Evolutionary conservation across 352 stramenopile species (phyloP).

Genomic region (Blastocystis sp.): DNA sequence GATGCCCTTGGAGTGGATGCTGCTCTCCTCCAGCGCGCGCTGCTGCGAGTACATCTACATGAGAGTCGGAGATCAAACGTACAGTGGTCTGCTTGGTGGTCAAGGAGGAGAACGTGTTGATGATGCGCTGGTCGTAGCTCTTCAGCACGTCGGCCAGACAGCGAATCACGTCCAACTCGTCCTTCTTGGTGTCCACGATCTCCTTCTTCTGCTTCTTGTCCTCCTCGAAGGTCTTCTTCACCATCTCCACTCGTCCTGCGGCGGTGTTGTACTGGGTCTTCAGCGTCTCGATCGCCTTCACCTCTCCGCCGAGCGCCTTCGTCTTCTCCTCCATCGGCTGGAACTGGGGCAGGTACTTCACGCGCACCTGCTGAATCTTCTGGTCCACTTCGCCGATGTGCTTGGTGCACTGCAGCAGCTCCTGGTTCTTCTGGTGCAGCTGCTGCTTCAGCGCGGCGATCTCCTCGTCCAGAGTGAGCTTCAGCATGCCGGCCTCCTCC

Average conservation of each 20-base stretch:
- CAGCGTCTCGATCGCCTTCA: conserved; percentile 45
- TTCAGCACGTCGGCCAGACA: background rate
- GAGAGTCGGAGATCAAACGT: background rate
- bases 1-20: conserved; percentile 22
- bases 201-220: conserved; percentile 47
- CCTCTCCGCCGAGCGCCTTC: conserved; percentile 33
- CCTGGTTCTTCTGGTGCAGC: conserved; percentile 57
- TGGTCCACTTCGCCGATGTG: conserved; percentile 27
- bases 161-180: conserved; percentile 50
- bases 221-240: conserved; percentile 51
- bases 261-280: conserved; percentile 5
- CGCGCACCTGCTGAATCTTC: conserved; percentile 35
- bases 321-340: conserved; percentile 59
- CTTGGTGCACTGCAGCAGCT: conserved; percentile 32
- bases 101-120: background rate
- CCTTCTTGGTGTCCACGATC: conserved; percentile 45
- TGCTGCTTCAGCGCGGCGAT: conserved; percentile 33
- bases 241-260: conserved; percentile 18
- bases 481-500: conserved; percentile 35
- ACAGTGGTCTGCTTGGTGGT: background rate
- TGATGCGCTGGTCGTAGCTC: background rate
- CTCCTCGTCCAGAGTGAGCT: conserved; percentile 48
- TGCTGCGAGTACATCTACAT: conserved; percentile 1
- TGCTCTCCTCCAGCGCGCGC: background rate
- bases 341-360: conserved; percentile 52